Evolutionary conservation across 176 grass and related monocot species (phyloP).

Genomic region (Phragmites australis): DNA sequence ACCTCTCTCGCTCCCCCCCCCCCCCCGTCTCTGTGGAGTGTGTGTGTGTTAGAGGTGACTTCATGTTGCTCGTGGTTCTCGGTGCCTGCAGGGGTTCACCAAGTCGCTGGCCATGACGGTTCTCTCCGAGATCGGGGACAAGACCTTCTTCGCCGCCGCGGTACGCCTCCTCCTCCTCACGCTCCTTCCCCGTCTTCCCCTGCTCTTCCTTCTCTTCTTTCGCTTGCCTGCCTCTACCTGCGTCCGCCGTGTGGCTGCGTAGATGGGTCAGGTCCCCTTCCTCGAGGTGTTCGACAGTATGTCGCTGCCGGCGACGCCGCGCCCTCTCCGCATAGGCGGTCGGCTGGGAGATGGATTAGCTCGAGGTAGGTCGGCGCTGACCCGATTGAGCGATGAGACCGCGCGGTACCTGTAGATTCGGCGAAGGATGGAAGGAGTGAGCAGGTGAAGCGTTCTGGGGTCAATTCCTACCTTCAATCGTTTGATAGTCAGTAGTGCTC

Average conservation of each 20-base stretch:
- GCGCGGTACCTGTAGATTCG: neutral
- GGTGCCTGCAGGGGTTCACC: conserved; percentile 70
- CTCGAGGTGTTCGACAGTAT: conserved; percentile 32
- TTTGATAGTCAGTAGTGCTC: neutral
- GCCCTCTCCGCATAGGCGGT: neutral
- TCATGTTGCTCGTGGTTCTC: conserved; percentile 6
- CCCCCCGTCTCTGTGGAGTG: neutral
- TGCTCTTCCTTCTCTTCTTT: neutral
- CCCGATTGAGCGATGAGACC: neutral
- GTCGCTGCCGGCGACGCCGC: neutral
- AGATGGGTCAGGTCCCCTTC: neutral
- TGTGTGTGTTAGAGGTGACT: neutral
- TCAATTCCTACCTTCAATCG: neutral
- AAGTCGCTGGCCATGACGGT: conserved; percentile 98
- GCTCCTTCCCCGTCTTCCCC: neutral
- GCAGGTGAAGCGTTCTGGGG: neutral
- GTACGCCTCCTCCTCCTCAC: conserved; percentile 28
- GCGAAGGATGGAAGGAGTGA: neutral
- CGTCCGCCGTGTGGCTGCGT: neutral
- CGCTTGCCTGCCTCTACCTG: neutral
- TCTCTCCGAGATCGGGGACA: conserved; percentile 97
- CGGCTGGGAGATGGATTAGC: neutral
- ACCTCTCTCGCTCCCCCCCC: neutral
- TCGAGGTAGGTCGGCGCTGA: neutral
- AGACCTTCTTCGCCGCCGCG: conserved; percentile 99